phyloP scores from a whole-genome alignment of 163 green algal species.

The Coccomyxa subellipsoidea region DNA sequence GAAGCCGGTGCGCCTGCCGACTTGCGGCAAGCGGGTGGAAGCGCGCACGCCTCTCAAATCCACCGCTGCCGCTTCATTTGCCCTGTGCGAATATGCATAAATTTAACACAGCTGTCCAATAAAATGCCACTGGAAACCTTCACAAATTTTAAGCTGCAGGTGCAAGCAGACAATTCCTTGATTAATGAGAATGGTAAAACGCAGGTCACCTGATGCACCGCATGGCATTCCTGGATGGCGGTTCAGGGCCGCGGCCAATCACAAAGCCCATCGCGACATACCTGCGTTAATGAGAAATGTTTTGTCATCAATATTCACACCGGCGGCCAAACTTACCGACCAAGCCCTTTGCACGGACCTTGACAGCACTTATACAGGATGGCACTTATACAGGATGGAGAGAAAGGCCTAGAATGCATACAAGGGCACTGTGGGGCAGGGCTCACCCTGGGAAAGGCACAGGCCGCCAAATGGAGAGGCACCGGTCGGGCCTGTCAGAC shows the following conservation, averaged over 20 bases:
- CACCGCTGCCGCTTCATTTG: background rate
- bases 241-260: constrained; percentile 22
- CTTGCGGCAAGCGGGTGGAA: constrained; percentile 18
- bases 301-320: too few relatives aligned
- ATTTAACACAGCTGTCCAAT: background rate
- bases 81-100: background rate
- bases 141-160: too few relatives aligned
- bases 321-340: too few relatives aligned
- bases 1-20: constrained; percentile 39
- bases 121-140: too few relatives aligned
- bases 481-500: constrained; percentile 15
- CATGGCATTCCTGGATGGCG: constrained; percentile 25
- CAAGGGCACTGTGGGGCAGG: background rate
- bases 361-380: too few relatives aligned
- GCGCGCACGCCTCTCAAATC: background rate
- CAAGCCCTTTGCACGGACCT: too few relatives aligned
- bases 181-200: background rate
- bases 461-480: constrained; percentile 70
- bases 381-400: too few relatives aligned
- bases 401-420: background rate
- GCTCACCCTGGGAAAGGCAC: constrained; percentile 58
- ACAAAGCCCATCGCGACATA: constrained; percentile 53
- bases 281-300: constrained; percentile 20
- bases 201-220: constrained; percentile 37
- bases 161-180: background rate